These are phyloP conservation scores for Stagonosporopsis chrysanthemi DNA, from an alignment of 2,329 filamentous ascomycete species.

Conservation along the genomic window DNA sequence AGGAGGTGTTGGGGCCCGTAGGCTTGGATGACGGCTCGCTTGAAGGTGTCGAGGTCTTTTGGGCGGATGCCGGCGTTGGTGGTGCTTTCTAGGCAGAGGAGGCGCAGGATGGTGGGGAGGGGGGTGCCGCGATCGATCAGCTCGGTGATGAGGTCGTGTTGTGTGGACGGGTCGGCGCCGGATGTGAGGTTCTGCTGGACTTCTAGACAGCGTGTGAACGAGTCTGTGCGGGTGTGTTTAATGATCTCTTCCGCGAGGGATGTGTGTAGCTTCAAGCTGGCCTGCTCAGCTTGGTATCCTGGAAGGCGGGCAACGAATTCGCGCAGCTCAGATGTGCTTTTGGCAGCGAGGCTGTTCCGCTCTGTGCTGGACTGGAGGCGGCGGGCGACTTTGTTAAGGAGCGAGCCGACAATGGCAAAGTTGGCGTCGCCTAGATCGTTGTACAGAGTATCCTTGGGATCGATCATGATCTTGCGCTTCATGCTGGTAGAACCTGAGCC, in stretches of 20 bases:
- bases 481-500: conserved; percentile 58
- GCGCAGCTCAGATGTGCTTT: conserved; percentile 87
- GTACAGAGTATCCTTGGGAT: conserved; percentile 89
- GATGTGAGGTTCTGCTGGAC: conserved; percentile 96
- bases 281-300: conserved; percentile 89
- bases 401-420: conserved; percentile 89
- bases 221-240: conserved; percentile 87
- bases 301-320: conserved; percentile 96
- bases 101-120: conserved; percentile 78
- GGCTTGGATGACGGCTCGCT: conserved; percentile 84
- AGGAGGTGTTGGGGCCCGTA: conserved; percentile 96
- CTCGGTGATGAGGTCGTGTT: conserved; percentile 91
- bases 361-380: conserved; percentile 89
- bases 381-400: conserved; percentile 89
- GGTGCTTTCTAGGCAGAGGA: conserved; percentile 91
- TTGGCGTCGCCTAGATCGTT: conserved; percentile 88
- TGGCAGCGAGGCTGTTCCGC: conserved; percentile 77
- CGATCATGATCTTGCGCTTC: conserved; percentile 88
- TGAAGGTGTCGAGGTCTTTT: conserved; percentile 89
- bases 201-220: conserved; percentile 87
- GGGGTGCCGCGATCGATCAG: conserved; percentile 89
- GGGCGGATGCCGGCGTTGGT: conserved; percentile 87
- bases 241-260: conserved; percentile 94
- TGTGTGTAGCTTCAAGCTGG: conserved; percentile 90
- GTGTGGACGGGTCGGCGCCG: conserved; percentile 84